Evolutionary conservation across 495 filamentous ascomycete species (phyloP).

Genomic region (Aspergillus incahuasiensis): DNA sequence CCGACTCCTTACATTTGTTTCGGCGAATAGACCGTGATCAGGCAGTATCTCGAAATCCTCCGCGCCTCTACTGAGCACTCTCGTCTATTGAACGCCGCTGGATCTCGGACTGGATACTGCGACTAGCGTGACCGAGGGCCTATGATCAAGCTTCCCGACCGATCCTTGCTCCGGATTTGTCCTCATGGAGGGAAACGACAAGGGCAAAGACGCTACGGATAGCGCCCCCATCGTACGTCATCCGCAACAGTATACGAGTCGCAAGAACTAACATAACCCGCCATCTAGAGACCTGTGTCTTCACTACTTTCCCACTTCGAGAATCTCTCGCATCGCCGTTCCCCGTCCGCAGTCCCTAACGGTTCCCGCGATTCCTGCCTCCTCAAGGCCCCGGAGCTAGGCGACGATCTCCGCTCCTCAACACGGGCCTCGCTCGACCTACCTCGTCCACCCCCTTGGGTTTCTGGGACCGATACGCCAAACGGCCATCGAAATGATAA

Average conservation of each 20-base stretch:
- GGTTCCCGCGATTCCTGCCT: conserved; percentile 32
- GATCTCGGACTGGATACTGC: not conserved
- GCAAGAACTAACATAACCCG: conserved; percentile 1
- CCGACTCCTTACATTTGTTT: not conserved
- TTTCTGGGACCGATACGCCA: conserved; percentile 27
- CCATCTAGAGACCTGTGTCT: conserved; percentile 68
- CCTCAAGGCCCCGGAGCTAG: conserved; percentile 35
- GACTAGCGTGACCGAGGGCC: conserved; percentile 13
- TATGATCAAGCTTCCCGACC: conserved; percentile 30
- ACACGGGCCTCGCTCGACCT: conserved; percentile 50
- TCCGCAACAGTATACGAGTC: conserved; percentile 4
- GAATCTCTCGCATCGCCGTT: conserved; percentile 60
- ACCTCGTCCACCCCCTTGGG: conserved; percentile 43
- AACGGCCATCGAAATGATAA: conserved; percentile 19
- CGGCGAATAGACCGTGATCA: not conserved
- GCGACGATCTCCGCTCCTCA: conserved; percentile 43
- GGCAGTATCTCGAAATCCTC: not conserved
- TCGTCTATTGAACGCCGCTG: not conserved
- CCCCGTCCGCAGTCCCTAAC: conserved; percentile 26
- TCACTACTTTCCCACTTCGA: conserved; percentile 92
- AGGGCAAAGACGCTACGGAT: conserved; percentile 37
- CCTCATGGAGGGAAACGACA: conserved; percentile 39
- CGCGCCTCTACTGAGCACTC: not conserved
- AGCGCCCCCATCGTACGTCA: conserved; percentile 45
- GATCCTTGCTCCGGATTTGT: conserved; percentile 23